Evolutionary conservation across 345 rosid genomes (phyloP), one percentile per base, ranked within the genome.

Genomic region (Hibiscus mutabilis): DNA sequence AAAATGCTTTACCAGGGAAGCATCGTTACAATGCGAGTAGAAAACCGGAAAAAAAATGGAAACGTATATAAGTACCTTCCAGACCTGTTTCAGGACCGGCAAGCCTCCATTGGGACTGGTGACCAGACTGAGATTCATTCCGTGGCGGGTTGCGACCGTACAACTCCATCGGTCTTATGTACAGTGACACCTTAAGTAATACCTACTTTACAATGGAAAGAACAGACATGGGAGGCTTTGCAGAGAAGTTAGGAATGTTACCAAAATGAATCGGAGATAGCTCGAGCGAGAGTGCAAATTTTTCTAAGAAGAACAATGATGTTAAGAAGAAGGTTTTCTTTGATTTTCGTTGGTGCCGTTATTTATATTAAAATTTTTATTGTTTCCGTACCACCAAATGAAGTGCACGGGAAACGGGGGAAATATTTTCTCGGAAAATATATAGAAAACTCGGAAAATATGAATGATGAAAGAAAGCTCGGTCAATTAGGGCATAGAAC

Each of bases 11-110:
- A 69, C 74, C 72, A 64, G 70, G 49, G 25, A 49, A 6, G n/a
- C 25, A n/a, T 27, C 59, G n/a, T 16, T 27, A 49, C 44, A 67
- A 63, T 22, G 21, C 19, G 15, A 73, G 69, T 46, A 62, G 49
- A 37, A 55, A 59, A 62, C 51, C 4, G 31, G 68, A 37, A 57
- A 64, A 74, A 6, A 46, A 0, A 42, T 42, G 11, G n/a, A 49
- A 9, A 3, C n/a, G n/a, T n/a, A n/a, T n/a, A n/a, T n/a, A n/a
- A n/a, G n/a, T 52, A 83, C 96, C 98, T 90, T 91, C 82, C 68
- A 87, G 85, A 12, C 88, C 95, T 6, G 89, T 81, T 44, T 80
- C 87, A 22, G 83, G 79, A 27, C 82, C 93, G 19, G 75, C 73
- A 8, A 85, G 81, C 31, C 76, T 79, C 97, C 96, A 91, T 42